Conservation (phyloP, 2,329 filamentous ascomycete genomes). For the Exophiala viscosa region DNA sequence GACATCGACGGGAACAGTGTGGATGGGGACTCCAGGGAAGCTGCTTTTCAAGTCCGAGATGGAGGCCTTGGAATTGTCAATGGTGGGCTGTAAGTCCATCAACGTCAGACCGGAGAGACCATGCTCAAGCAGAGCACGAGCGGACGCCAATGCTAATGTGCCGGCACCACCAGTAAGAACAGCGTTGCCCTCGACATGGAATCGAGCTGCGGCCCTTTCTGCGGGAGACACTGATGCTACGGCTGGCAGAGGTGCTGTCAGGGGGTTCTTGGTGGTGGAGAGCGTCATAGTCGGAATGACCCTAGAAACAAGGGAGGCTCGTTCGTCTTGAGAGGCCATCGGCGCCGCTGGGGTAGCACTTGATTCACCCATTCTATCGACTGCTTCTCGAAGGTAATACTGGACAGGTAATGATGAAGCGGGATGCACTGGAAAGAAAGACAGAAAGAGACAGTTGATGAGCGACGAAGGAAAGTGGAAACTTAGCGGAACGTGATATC, state of each 20-base stretch:
- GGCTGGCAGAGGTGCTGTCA: conserved; percentile 31
- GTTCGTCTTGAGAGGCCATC: conserved; percentile 20
- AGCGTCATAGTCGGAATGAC: conserved; percentile 29
- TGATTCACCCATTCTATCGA: conserved; percentile 14
- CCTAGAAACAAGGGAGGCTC: conserved; percentile 24
- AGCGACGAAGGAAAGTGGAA: too few relatives aligned
- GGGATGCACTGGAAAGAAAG: too few relatives aligned
- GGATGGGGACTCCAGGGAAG: conserved; percentile 55
- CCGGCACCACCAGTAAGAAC: conserved; percentile 63
- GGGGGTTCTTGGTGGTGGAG: conserved; percentile 24
- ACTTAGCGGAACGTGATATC: too few relatives aligned
- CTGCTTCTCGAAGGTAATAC: too few relatives aligned
- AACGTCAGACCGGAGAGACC: conserved; percentile 58
- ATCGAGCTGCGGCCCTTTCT: conserved; percentile 32
- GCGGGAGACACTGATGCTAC: conserved; percentile 26
- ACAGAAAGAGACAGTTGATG: too few relatives aligned
- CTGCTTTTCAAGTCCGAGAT: conserved; percentile 48
- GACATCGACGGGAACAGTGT: conserved; percentile 55
- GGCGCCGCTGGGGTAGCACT: conserved; percentile 8
- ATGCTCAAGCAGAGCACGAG: conserved; percentile 65
- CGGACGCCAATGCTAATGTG: conserved; percentile 57
- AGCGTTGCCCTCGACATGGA: conserved; percentile 33
- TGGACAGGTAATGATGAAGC: too few relatives aligned
- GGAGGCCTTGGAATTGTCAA: conserved; percentile 34
- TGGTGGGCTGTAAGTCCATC: conserved; percentile 54